A percentile compares a stretch with the other conserved stretches of the same genome.
These are phyloP conservation scores for Cryphonectria naterciae DNA, from an alignment of 2,329 filamentous ascomycete genomes.

Conservation along the genomic window DNA sequence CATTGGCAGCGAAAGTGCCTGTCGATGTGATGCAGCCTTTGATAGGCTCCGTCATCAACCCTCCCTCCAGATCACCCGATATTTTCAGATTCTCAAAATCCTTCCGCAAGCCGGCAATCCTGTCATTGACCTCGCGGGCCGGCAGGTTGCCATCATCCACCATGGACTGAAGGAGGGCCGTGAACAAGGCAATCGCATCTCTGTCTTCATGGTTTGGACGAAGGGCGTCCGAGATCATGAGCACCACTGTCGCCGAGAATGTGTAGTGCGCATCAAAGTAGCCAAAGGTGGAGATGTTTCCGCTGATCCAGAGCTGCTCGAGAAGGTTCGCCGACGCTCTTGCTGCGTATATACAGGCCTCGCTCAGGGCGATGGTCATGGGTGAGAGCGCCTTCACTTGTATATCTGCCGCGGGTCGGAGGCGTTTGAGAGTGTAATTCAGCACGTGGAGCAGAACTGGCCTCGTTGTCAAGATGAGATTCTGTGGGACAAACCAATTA, in stretches of 20 bases:
- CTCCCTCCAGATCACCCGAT: slow-evolving; percentile 1
- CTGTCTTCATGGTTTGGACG: slow-evolving; percentile 31
- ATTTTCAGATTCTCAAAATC: slow-evolving; percentile 27
- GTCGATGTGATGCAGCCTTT: slow-evolving; percentile 13
- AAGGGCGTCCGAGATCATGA: slow-evolving; percentile 36
- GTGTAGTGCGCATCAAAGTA: slow-evolving; percentile 38
- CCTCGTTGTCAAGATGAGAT: slow-evolving; percentile 31
- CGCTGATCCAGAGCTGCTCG: slow-evolving; percentile 35
- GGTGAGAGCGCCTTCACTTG: slow-evolving; percentile 33
- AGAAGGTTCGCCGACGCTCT: slow-evolving; percentile 34
- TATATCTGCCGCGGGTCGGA: neutral
- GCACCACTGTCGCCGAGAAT: slow-evolving; percentile 34
- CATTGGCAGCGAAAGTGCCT: slow-evolving; percentile 20
- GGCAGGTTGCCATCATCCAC: slow-evolving; percentile 37
- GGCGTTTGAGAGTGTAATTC: slow-evolving; percentile 27
- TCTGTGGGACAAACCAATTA: neutral
- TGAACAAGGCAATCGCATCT: slow-evolving; percentile 32
- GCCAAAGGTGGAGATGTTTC: slow-evolving; percentile 35
- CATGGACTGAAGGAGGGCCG: slow-evolving; percentile 35
- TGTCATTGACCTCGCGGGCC: slow-evolving; percentile 34
- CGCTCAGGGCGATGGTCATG: slow-evolving; percentile 37
- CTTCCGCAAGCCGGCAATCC: slow-evolving; percentile 28
- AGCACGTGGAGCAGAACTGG: slow-evolving; percentile 31
- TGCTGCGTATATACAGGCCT: slow-evolving; percentile 37
- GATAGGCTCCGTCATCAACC: slow-evolving; percentile 6